Base-by-base conservation (phyloP, 2,329 filamentous ascomycete species). In the Aspergillus aculeatus region DNA sequence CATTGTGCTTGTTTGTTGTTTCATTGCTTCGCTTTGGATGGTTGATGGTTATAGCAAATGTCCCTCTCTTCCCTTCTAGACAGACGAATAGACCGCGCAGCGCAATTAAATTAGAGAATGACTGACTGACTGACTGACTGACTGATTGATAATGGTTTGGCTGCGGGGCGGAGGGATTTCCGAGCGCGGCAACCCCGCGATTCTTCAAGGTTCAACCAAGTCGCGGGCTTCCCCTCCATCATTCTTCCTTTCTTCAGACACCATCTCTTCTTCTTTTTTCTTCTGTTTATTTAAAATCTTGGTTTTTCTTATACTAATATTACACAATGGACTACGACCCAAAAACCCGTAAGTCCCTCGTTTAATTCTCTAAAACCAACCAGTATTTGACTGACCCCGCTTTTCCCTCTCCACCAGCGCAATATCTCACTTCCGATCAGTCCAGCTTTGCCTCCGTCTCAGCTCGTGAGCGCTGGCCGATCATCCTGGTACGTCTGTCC, bases 371-470 rank as follows among this genome's bases (percentile, higher is more conserved):
- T 41, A 2, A 0, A 29, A 29, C 23, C 47, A 38, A 12, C 32
- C 52, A 23, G 31, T 49, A 11, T 26, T 11, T 21, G 31, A 50
- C 57, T 68, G 62, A 64, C 63, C 65, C 64, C 66, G 57, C 62
- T 38, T 54, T 44, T 65, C 55, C 66, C 52, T 41, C 26, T 29
- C 29, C 10, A 9, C 44, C 60, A 96, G 91, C 89, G 50, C 87
- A 86, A 62, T 96, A 89, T 75, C 83, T 82, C 68, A 98, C 92
- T 41, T 87, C 84, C 69, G 93, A 98, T 80, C 86, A 85, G 70
- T 90, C 83, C 47, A 97, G 92, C 51, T 98, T 98, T 74, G 95
- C 90, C 55, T 92, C 88, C 76, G 82, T 88, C 61, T 96, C 95
- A 9, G 94, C 91, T 35, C 84, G 89, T 70, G 89, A 92, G 66